These are phyloP conservation scores for Alloascoidea hylecoeti DNA, from an alignment of 805 yeast species.

Conservation along the genomic window DNA sequence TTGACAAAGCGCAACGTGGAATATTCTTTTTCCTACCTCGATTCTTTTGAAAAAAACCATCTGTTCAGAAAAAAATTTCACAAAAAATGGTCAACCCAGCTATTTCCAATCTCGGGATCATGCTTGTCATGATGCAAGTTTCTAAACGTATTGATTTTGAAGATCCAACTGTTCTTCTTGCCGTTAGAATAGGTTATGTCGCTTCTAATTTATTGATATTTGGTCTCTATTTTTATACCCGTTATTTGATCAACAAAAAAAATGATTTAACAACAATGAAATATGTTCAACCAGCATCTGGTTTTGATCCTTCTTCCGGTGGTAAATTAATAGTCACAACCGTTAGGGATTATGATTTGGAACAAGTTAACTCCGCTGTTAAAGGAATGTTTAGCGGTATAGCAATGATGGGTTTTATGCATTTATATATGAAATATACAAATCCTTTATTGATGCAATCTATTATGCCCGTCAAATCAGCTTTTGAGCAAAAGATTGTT, in stretches of 20 bases:
- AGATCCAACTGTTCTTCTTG: conserved; percentile 57
- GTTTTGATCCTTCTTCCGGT: conserved; percentile 55
- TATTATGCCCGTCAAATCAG: conserved; percentile 79
- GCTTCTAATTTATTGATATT: conserved; percentile 53
- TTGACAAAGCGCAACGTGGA: conserved; percentile 1
- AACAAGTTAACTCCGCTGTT: conserved; percentile 67
- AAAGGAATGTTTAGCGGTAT: conserved; percentile 77
- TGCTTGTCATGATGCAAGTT: conserved; percentile 95
- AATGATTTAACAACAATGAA: conserved; percentile 89
- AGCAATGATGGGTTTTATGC: conserved; percentile 98
- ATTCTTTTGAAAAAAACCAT: too few relatives aligned
- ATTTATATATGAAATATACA: conserved; percentile 91
- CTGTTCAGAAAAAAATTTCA: too few relatives aligned
- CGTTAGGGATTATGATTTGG: conserved; percentile 86
- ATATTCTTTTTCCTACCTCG: not conserved
- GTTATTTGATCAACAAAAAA: conserved; percentile 46
- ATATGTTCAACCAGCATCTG: conserved; percentile 74
- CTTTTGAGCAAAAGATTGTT: conserved; percentile 80
- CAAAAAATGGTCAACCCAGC: conserved; percentile 74
- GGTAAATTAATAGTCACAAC: conserved; percentile 76
- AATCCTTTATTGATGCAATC: conserved; percentile 95
- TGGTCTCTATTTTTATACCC: conserved; percentile 51
- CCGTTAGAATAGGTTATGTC: conserved; percentile 62
- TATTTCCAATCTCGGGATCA: conserved; percentile 69
- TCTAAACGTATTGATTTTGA: conserved; percentile 83